These are phyloP conservation scores for Botrytis cinerea DNA, from an alignment of 2,329 filamentous ascomycete genomes.

Conservation along the genomic window DNA sequence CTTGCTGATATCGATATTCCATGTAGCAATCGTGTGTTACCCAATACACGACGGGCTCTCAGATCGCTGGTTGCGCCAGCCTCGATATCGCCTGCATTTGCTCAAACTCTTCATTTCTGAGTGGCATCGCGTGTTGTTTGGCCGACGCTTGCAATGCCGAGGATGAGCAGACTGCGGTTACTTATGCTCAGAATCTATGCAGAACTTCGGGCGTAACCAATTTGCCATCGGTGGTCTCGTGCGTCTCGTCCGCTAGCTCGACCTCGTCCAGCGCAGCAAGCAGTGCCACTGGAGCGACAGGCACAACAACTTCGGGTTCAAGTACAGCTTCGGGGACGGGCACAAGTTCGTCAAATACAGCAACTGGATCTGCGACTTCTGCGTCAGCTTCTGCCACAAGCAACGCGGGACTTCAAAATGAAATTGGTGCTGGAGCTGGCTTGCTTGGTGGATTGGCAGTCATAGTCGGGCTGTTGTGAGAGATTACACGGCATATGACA, in stretches of 20 bases:
- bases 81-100: conserved; percentile 55
- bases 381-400: conserved; percentile 28
- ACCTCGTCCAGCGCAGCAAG: conserved; percentile 19
- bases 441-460: conserved; percentile 35
- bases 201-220: conserved; percentile 41
- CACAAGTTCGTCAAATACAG: not conserved
- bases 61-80: conserved; percentile 44
- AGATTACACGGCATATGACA: conserved; percentile 11
- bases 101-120: conserved; percentile 48
- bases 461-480: conserved; percentile 33
- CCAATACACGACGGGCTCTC: conserved; percentile 45
- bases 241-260: conserved; percentile 22
- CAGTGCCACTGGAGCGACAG: not conserved
- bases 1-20: conserved; percentile 9
- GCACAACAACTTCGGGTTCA: conserved; percentile 5
- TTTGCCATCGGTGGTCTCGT: conserved; percentile 34
- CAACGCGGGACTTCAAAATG: conserved; percentile 31
- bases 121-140: conserved; percentile 53
- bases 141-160: conserved; percentile 44
- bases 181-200: conserved; percentile 43
- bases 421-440: conserved; percentile 33
- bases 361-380: conserved; percentile 14
- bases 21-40: conserved; percentile 41
- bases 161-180: conserved; percentile 44
- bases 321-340: not conserved